phyloP scores from a whole-genome alignment of 208 protist genomes.

The Baffinella frigidus region DNA sequence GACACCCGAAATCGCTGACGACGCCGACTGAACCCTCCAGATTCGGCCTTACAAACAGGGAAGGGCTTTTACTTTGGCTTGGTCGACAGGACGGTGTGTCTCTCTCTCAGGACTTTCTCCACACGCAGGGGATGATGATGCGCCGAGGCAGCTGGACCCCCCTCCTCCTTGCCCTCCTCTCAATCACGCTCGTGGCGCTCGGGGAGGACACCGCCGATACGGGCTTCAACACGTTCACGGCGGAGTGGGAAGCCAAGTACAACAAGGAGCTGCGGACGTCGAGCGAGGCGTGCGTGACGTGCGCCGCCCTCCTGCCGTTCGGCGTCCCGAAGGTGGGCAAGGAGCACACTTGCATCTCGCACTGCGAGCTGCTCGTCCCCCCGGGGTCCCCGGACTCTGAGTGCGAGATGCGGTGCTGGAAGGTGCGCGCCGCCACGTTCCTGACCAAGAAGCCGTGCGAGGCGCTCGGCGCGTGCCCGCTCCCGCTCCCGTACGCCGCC shows the following conservation, averaged over 20 bases:
- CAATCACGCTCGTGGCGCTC: no score
- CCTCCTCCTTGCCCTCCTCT: no score
- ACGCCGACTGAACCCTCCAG: no score
- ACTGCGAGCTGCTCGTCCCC: background rate
- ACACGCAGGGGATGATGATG: no score
- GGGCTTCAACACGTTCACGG: conserved; percentile 38
- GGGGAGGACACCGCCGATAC: no score
- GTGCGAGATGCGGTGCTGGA: background rate
- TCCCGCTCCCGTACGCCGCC: background rate
- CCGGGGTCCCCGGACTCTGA: background rate
- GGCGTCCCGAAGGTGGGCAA: background rate
- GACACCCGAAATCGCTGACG: no score
- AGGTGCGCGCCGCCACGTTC: background rate
- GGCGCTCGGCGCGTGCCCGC: background rate
- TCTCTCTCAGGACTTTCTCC: no score
- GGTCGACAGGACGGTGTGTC: no score
- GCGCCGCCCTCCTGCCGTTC: background rate
- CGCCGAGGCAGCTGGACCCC: no score
- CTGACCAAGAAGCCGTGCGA: background rate
- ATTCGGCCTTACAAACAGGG: no score
- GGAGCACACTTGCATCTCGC: conserved; percentile 23
- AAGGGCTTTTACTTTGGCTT: no score
- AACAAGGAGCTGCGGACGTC: conserved; percentile 11
- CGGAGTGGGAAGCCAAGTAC: conserved; percentile 38
- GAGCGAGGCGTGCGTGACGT: background rate